A percentile compares a stretch with the other conserved stretches of the same genome.
These are phyloP conservation scores for Sclerotiophoma versabilis DNA, from an alignment of 2,329 filamentous ascomycete species.

Conservation along the genomic window DNA sequence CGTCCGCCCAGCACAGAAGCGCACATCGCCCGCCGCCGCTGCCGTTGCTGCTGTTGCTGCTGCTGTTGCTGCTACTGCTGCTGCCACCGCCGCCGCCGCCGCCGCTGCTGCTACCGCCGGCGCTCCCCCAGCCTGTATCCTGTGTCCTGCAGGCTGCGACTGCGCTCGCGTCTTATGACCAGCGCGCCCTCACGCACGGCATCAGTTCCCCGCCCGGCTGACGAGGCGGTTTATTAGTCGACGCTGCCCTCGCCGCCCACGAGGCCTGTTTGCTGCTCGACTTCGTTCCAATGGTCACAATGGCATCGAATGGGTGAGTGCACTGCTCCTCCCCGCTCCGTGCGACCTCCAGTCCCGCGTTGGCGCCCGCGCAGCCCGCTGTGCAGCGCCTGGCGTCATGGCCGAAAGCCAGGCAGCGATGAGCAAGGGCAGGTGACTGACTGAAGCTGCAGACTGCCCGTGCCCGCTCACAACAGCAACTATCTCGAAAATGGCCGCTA, in stretches of 20 bases:
- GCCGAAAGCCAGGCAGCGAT: constrained; percentile 1
- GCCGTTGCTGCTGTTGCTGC: background rate
- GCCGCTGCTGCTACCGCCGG: background rate
- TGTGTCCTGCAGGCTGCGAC: background rate
- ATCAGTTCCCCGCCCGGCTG: constrained; percentile 17
- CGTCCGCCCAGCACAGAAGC: background rate
- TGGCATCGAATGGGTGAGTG: constrained; percentile 55
- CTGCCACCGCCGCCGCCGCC: background rate
- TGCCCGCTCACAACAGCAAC: constrained; percentile 53
- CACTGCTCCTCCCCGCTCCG: constrained; percentile 38
- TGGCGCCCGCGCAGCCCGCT: constrained; percentile 15
- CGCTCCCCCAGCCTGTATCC: background rate
- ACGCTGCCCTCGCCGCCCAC: constrained; percentile 27
- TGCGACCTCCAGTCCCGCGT: constrained; percentile 32
- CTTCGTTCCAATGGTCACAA: constrained; percentile 52
- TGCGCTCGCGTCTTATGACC: constrained; percentile 11
- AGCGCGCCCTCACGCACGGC: constrained; percentile 12
- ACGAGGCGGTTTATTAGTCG: constrained; percentile 25
- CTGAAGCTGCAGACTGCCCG: constrained; percentile 41
- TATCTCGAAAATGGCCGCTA: constrained; percentile 71
- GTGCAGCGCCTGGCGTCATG: constrained; percentile 13
- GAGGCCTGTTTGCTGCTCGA: constrained; percentile 31
- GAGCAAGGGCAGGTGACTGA: constrained; percentile 11
- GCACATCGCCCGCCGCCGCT: background rate
- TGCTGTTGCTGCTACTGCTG: background rate